These are phyloP conservation scores for Cornus kousa DNA, from an alignment of 148 eudicot genomes.

Conservation along the genomic window DNA sequence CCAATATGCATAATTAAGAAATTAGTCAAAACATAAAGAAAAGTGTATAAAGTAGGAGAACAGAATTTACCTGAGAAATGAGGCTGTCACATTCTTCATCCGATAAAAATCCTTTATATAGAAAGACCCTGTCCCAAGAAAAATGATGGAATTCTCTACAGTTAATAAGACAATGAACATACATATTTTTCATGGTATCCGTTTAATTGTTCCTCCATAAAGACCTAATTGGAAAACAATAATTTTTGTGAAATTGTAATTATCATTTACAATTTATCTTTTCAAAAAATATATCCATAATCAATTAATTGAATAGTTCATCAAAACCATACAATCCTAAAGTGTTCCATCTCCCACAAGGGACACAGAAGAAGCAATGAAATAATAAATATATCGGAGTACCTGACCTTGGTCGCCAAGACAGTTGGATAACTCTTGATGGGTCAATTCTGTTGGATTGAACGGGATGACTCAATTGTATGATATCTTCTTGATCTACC, in stretches of 20 bases:
- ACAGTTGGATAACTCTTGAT: slow-evolving; percentile 61
- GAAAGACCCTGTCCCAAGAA: slow-evolving; percentile 62
- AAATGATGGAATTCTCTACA: slow-evolving; percentile 7
- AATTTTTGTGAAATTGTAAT: neutral
- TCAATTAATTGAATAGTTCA: neutral
- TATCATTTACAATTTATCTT: neutral
- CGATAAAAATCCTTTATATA: slow-evolving; percentile 65
- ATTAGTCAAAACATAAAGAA: slow-evolving; percentile 5
- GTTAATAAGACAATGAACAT: slow-evolving; percentile 11
- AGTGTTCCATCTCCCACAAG: neutral
- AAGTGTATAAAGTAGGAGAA: neutral
- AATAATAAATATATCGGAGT: slow-evolving; percentile 26
- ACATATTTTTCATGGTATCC: neutral
- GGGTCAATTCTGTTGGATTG: slow-evolving; percentile 54
- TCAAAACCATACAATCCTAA: neutral
- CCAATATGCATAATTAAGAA: slow-evolving; percentile 4
- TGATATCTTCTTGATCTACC: slow-evolving; percentile 21
- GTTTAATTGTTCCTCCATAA: neutral
- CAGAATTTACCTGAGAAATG: slow-evolving; percentile 55
- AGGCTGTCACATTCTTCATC: slow-evolving; percentile 80
- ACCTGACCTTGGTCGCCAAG: slow-evolving; percentile 99
- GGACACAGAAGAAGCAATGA: slow-evolving; percentile 2
- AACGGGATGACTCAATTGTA: slow-evolving; percentile 26
- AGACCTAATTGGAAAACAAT: neutral
- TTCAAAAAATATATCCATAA: neutral